Conservation (phyloP, 2,329 filamentous ascomycete species). For the Fusarium sp. region DNA sequence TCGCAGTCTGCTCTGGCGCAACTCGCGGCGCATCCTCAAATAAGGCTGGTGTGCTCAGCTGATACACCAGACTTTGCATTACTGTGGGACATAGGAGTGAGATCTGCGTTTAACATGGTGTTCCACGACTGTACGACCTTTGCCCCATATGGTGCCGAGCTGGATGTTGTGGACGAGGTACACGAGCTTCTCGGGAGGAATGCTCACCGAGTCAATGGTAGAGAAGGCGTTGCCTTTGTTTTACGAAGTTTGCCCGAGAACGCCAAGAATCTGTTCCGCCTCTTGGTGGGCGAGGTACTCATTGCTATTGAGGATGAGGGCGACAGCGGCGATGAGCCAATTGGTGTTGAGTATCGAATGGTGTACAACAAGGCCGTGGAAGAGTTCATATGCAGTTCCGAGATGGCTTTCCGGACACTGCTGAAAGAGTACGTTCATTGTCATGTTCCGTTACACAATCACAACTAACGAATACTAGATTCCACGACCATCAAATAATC, state of each 20-base stretch:
- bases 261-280: slow-evolving; percentile 83
- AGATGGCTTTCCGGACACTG: slow-evolving; percentile 93
- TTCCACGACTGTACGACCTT: slow-evolving; percentile 98
- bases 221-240: slow-evolving; percentile 92
- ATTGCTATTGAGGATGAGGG: slow-evolving; percentile 72
- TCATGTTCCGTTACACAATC: neutral
- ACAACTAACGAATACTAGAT: slow-evolving; percentile 60
- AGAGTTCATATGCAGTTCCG: slow-evolving; percentile 95
- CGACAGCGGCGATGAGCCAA: slow-evolving; percentile 59
- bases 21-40: slow-evolving; percentile 75
- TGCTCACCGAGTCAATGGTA: slow-evolving; percentile 81
- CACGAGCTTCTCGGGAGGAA: slow-evolving; percentile 86
- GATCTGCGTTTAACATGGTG: slow-evolving; percentile 82
- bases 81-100: slow-evolving; percentile 89
- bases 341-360: slow-evolving; percentile 87
- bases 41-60: slow-evolving; percentile 81
- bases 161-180: slow-evolving; percentile 89
- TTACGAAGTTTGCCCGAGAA: slow-evolving; percentile 91
- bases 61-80: slow-evolving; percentile 89
- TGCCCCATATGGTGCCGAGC: slow-evolving; percentile 73
- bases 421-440: slow-evolving; percentile 78
- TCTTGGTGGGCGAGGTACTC: slow-evolving; percentile 86
- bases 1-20: slow-evolving; percentile 79
- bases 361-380: slow-evolving; percentile 96
- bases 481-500: slow-evolving; percentile 98